These are phyloP conservation scores for Zygosaccharomyces gambellarensis DNA, from an alignment of 805 yeast species.

Conservation along the genomic window DNA sequence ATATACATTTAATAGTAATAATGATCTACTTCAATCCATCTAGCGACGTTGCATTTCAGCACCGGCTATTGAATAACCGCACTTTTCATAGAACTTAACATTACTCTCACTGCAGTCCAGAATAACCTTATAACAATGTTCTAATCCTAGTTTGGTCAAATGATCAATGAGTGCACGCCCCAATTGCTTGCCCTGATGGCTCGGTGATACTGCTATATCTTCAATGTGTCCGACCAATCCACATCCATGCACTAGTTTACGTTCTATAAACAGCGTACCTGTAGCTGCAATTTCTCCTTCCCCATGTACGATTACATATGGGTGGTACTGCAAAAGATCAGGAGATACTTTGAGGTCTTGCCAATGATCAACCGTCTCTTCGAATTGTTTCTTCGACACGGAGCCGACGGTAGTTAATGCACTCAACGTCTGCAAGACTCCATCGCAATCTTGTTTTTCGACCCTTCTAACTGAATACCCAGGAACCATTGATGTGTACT, in stretches of 20 bases:
- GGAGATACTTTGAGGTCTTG: conserved; percentile 29
- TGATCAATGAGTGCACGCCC: conserved; percentile 64
- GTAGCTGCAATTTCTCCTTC: conserved; percentile 60
- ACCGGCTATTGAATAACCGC: conserved; percentile 68
- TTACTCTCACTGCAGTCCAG: conserved; percentile 84
- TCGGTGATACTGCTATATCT: conserved; percentile 74
- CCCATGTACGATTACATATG: conserved; percentile 58
- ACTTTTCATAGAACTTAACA: conserved; percentile 80
- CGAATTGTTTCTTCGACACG: conserved; percentile 48
- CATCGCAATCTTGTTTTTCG: conserved; percentile 49
- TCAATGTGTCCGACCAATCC: conserved; percentile 92
- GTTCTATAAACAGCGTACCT: conserved; percentile 77
- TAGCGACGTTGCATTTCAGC: conserved; percentile 58
- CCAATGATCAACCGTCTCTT: conserved; percentile 56
- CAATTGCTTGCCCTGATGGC: conserved; percentile 78
- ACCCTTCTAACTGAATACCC: conserved; percentile 65
- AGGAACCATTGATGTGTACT: conserved; percentile 16
- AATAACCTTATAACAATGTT: conserved; percentile 82
- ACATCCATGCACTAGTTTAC: conserved; percentile 76
- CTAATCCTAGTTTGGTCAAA: conserved; percentile 54
- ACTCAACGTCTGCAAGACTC: conserved; percentile 56
- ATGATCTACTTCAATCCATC: not conserved
- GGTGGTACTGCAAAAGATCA: conserved; percentile 51
- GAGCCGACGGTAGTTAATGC: conserved; percentile 82
- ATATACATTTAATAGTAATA: conserved; percentile 5